Conservation (phyloP, 2,329 filamentous ascomycete genomes). For the Albifimbria verrucaria region DNA sequence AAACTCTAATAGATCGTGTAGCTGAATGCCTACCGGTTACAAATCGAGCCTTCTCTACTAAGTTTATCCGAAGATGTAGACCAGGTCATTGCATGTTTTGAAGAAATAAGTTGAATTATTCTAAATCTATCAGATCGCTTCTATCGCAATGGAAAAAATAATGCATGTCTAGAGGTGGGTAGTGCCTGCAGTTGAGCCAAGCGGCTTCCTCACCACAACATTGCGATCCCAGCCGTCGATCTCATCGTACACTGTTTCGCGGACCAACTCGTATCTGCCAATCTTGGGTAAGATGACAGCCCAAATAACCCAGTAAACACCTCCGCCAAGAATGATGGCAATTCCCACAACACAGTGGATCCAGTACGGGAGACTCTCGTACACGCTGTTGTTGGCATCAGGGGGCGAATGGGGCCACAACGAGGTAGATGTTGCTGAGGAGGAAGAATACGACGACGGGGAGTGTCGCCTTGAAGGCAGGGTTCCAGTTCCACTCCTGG, state of each 20-base stretch:
- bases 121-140: background rate
- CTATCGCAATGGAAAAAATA: background rate
- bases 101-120: too few relatives aligned
- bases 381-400: constrained; percentile 47
- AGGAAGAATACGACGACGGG: constrained; percentile 58
- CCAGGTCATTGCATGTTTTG: too few relatives aligned
- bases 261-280: constrained; percentile 53
- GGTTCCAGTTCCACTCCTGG: constrained; percentile 46
- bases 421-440: constrained; percentile 58
- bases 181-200: constrained; percentile 5
- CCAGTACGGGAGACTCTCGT: constrained; percentile 53
- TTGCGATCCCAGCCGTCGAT: constrained; percentile 62
- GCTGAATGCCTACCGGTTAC: too few relatives aligned
- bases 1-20: too few relatives aligned
- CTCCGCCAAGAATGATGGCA: constrained; percentile 49
- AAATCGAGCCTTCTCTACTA: too few relatives aligned
- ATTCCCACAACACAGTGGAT: constrained; percentile 57
- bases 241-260: constrained; percentile 50
- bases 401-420: constrained; percentile 58
- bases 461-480: constrained; percentile 51
- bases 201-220: constrained; percentile 45
- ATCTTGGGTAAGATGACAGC: constrained; percentile 48
- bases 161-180: background rate
- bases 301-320: constrained; percentile 56
- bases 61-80: too few relatives aligned